Base-by-base conservation (phyloP, 148 eudicot species). In the Suaeda aralocaspica region DNA sequence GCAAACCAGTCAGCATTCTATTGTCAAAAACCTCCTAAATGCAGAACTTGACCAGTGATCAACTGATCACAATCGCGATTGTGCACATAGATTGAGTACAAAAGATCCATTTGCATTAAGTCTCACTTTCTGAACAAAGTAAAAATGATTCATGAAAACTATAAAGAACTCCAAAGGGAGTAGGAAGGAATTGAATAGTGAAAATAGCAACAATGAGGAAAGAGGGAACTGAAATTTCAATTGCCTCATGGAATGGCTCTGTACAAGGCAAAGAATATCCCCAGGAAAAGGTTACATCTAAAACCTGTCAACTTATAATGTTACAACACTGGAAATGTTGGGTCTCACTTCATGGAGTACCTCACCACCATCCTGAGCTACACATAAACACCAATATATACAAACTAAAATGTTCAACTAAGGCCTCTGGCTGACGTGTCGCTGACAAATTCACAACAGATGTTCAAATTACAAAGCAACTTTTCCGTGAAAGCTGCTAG, bases 211-310 rank as follows among this genome's bases (percentile, higher is more conserved):
- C 28, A 63, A 15, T 9, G 19, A 64, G 50, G 18, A 33, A 42
- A 66, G 65, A 67, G 76, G 72, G 65, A 77, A 52, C 68, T 59
- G 76, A 72, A 77, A 72, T 77, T 77, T 66, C 68, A 77, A 77
- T 77, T 72, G 76, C 76, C 80, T 77, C 73, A 77, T 39, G 69
- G 57, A 76, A 67, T 59, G 31, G 72, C 69, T 67, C 76, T 86
- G 80, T 82, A 81, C 87, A 86, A 79, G 62, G 85, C 81, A 77
- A 80, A 80, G 67, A 73, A 78, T 72, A 72, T 59, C 72, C 72
- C 56, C 16, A 42, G 1, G 29, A 60, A 52, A 49, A 62, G 52
- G 55, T 36, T 58, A 41, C 28, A 36, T 59, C 65, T 55, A 53
- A 30, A 44, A 63, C 51, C 59, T 64, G 48, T 56, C 8, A 24